phyloP scores from a whole-genome alignment of 352 stramenopile genomes.

The Phytopythium vexans region DNA sequence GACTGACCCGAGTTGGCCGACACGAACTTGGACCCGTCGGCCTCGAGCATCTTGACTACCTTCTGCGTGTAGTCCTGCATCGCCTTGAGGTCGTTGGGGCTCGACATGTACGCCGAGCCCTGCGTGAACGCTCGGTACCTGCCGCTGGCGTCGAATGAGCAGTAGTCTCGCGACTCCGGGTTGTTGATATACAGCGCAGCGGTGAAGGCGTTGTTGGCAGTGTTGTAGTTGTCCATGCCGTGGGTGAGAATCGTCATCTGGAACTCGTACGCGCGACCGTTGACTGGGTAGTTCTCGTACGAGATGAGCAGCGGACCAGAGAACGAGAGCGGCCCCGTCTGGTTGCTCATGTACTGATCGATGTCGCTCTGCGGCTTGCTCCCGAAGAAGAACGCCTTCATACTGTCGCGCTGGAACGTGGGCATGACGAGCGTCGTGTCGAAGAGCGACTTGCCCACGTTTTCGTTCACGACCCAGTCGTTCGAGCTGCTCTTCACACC shows the following conservation, averaged over 20 bases:
- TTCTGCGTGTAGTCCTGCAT: constrained; percentile 29
- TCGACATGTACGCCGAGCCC: constrained; percentile 29
- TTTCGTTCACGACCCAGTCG: constrained; percentile 38
- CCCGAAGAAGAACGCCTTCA: constrained; percentile 30
- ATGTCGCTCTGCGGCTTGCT: constrained; percentile 21
- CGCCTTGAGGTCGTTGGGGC: constrained; percentile 23
- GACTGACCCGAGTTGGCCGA: not conserved
- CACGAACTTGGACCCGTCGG: constrained; percentile 23
- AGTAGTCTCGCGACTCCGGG: constrained; percentile 27
- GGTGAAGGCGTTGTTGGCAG: constrained; percentile 19
- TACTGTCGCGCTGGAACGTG: constrained; percentile 28
- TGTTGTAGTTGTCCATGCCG: constrained; percentile 23
- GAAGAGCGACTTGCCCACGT: constrained; percentile 37
- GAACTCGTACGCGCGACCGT: constrained; percentile 29
- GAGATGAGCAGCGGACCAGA: constrained; percentile 37
- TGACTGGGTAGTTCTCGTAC: constrained; percentile 36
- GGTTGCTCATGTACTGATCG: constrained; percentile 32
- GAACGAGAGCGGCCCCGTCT: constrained; percentile 25
- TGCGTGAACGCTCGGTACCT: constrained; percentile 16
- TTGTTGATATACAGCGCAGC: constrained; percentile 41
- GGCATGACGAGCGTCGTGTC: constrained; percentile 29
- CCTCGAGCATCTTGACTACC: constrained; percentile 24
- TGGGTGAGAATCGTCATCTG: constrained; percentile 35
- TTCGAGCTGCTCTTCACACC: constrained; percentile 8
- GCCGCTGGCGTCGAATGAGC: constrained; percentile 26